Conservation (phyloP, 306 rosid genomes). For the Acacia confusa region DNA sequence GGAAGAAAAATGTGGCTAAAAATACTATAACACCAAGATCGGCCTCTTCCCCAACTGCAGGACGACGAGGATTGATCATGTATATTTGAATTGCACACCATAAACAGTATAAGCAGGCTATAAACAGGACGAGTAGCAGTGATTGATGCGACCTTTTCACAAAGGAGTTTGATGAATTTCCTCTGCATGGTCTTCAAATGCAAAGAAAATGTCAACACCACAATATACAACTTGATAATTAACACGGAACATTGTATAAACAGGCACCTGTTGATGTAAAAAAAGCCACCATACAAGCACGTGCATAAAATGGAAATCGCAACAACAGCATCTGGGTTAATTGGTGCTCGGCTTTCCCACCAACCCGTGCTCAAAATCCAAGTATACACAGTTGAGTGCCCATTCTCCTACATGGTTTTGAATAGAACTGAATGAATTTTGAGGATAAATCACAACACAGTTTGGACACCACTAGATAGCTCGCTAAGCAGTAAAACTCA, state of each 20-base stretch:
- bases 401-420: conserved; percentile 68
- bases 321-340: conserved; percentile 79
- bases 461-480: not conserved
- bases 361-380: conserved; percentile 97
- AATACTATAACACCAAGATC: conserved; percentile 87
- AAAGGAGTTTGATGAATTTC: conserved; percentile 44
- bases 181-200: conserved; percentile 48
- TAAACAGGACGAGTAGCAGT: conserved; percentile 41
- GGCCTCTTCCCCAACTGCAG: conserved; percentile 90
- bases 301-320: conserved; percentile 55
- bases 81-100: conserved; percentile 84
- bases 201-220: conserved; percentile 25
- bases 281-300: conserved; percentile 65
- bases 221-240: conserved; percentile 20
- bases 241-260: conserved; percentile 4
- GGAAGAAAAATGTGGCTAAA: conserved; percentile 57
- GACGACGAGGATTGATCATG: conserved; percentile 62
- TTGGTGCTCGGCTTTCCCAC: conserved; percentile 83
- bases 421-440: not conserved
- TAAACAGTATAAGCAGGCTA: conserved; percentile 53
- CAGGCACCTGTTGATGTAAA: conserved; percentile 73
- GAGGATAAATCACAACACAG: not conserved
- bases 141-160: conserved; percentile 33
- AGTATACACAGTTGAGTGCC: conserved; percentile 67
- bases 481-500: conserved; percentile 4